These are phyloP conservation scores for Luvunga scandens DNA, from an alignment of 345 rosid species.

Conservation along the genomic window DNA sequence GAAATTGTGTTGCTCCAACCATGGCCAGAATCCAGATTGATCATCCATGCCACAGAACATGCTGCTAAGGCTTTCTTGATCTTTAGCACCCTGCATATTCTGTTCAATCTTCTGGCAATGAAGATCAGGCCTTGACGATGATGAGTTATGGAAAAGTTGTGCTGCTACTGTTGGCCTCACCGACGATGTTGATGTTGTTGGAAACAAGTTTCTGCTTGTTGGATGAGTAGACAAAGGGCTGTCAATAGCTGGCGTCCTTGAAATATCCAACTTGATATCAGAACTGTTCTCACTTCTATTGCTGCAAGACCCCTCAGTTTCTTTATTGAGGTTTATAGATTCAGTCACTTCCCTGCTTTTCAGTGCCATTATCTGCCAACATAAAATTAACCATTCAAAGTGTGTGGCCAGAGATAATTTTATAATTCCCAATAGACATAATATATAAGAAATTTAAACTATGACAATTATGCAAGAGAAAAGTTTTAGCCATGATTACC, in stretches of 20 bases:
- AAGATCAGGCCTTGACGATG: slow-evolving; percentile 35
- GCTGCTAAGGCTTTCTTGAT: slow-evolving; percentile 71
- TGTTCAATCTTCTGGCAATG: slow-evolving; percentile 49
- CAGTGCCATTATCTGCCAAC: slow-evolving; percentile 74
- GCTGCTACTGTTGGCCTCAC: slow-evolving; percentile 33
- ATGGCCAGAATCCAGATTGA: slow-evolving; percentile 93
- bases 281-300: slow-evolving; percentile 93
- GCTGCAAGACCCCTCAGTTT: slow-evolving; percentile 91
- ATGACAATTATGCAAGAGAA: background rate
- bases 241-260: slow-evolving; percentile 65
- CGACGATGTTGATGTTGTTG: slow-evolving; percentile 60
- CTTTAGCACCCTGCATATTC: slow-evolving; percentile 62
- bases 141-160: slow-evolving; percentile 53
- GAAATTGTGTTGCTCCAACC: slow-evolving; percentile 89
- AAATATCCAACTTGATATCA: slow-evolving; percentile 78
- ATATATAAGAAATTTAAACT: no score
- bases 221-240: slow-evolving; percentile 61
- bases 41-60: slow-evolving; percentile 93
- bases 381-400: slow-evolving; percentile 17
- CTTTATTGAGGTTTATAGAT: slow-evolving; percentile 89
- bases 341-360: slow-evolving; percentile 82
- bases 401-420: background rate
- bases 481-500: slow-evolving; percentile 11
- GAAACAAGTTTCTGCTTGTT: slow-evolving; percentile 59
- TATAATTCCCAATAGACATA: no score